Evolutionary conservation across 2,329 filamentous ascomycete species (phyloP).

Genomic region (Fusarium buxicola): DNA sequence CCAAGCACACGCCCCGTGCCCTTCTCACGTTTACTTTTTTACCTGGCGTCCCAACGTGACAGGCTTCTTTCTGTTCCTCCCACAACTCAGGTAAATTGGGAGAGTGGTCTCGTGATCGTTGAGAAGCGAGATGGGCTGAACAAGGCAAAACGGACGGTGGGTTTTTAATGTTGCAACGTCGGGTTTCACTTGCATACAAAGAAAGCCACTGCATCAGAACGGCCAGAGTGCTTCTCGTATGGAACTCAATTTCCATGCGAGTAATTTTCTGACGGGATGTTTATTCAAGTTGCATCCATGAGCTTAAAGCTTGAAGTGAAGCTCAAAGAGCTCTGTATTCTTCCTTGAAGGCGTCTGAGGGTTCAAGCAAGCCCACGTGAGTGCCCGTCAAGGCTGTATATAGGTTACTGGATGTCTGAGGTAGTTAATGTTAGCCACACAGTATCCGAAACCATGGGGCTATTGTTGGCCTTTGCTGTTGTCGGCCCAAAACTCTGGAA

Average conservation of each 20-base stretch:
- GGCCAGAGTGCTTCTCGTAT: constrained; percentile 13
- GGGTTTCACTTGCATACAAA: constrained; percentile 37
- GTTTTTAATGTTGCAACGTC: constrained; percentile 22
- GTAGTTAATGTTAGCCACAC: too few species aligned
- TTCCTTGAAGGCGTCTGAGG: background rate
- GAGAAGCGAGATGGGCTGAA: constrained; percentile 18
- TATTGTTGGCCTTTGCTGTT: constrained; percentile 2
- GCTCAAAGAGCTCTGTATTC: constrained; percentile 12
- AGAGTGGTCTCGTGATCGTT: constrained; percentile 33
- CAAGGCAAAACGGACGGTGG: background rate
- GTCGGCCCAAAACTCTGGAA: constrained; percentile 8
- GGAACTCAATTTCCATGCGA: constrained; percentile 26
- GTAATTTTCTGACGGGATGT: background rate
- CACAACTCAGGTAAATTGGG: too few species aligned
- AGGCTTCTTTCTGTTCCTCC: too few species aligned
- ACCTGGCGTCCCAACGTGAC: too few species aligned
- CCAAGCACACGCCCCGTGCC: background rate
- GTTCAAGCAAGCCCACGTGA: background rate
- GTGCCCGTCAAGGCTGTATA: constrained; percentile 29
- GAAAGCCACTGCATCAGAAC: constrained; percentile 41
- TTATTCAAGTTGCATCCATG: too few species aligned
- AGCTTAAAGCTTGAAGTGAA: background rate
- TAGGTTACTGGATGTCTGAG: too few species aligned
- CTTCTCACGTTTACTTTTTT: background rate
- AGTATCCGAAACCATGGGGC: constrained; percentile 1